A percentile compares a stretch with the other conserved stretches of the same genome.
phyloP scores from a whole-genome alignment of 2,329 filamentous ascomycete genomes.

The Colletotrichum shisoi region DNA sequence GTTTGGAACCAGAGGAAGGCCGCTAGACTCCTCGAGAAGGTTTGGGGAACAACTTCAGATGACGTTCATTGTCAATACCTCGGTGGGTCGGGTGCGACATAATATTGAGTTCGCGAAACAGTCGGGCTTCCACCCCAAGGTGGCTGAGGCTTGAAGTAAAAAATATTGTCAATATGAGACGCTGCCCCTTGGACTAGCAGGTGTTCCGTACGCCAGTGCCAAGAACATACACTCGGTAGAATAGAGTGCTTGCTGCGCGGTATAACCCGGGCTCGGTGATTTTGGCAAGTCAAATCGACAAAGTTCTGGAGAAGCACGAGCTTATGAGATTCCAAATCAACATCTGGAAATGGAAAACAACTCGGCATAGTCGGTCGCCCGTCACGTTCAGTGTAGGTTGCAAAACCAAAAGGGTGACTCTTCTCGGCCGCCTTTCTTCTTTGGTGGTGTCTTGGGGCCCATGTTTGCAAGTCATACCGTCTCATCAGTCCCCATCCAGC shows the following conservation, averaged over 20 bases:
- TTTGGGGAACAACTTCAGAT: not conserved
- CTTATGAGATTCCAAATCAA: not conserved
- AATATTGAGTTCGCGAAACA: not conserved
- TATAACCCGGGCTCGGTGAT: not conserved
- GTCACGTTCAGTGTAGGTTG: not conserved
- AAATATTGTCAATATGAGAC: conserved; percentile 29
- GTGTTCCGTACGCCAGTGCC: conserved; percentile 1
- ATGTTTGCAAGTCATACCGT: too few species aligned
- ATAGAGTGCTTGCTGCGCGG: conserved; percentile 18
- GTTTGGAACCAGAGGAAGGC: not conserved
- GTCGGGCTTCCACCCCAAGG: not conserved
- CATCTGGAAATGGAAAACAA: not conserved
- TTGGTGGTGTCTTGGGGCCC: not conserved
- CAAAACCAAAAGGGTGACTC: not conserved
- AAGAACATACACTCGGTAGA: conserved; percentile 19
- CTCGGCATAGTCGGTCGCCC: not conserved
- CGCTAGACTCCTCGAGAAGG: not conserved
- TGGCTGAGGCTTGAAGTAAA: conserved; percentile 10
- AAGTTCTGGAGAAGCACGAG: not conserved
- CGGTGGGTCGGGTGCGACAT: not conserved
- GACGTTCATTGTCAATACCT: not conserved
- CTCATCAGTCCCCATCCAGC: not conserved
- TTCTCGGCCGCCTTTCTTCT: too few species aligned
- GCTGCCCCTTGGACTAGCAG: conserved; percentile 21
- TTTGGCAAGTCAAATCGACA: not conserved